Evolutionary conservation across 2,329 filamentous ascomycete species (phyloP).

Genomic region (Ambrosiella xylebori): DNA sequence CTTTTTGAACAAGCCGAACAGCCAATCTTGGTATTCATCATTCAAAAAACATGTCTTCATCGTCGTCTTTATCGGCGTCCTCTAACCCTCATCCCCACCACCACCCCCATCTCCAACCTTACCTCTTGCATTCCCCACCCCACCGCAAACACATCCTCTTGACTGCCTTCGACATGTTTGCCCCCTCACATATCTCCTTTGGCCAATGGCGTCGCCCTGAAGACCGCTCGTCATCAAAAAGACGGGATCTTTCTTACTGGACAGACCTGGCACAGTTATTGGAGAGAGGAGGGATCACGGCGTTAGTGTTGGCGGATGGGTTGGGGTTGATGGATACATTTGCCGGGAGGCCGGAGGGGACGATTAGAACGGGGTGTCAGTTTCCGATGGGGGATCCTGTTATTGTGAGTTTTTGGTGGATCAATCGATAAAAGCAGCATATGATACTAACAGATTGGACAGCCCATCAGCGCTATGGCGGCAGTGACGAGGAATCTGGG

Average conservation of each 20-base stretch:
- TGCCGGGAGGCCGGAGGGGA: conserved; percentile 36
- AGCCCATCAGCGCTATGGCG: conserved; percentile 48
- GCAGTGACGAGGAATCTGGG: conserved; percentile 49
- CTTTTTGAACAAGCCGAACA: too few relatives aligned
- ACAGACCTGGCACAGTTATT: conserved; percentile 44
- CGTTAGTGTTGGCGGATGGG: conserved; percentile 48
- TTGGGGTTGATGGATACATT: conserved; percentile 56
- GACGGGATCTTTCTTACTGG: conserved; percentile 41
- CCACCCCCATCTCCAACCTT: neutral
- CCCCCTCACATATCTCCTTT: conserved; percentile 44
- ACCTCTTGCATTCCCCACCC: neutral
- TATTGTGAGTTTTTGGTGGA: conserved; percentile 8
- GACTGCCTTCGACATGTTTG: conserved; percentile 51
- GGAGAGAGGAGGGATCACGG: conserved; percentile 45
- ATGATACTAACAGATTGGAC: conserved; percentile 13
- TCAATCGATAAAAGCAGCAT: neutral
- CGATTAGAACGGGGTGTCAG: conserved; percentile 45
- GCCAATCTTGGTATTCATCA: neutral
- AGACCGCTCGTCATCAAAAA: conserved; percentile 43
- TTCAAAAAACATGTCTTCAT: neutral
- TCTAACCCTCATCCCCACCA: neutral
- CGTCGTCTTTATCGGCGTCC: neutral
- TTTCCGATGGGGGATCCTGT: conserved; percentile 57
- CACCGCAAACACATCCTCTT: conserved; percentile 28
- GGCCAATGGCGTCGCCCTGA: conserved; percentile 50